Evolutionary conservation across 2,329 filamentous ascomycete genomes (phyloP).

Genomic region (Apiospora koreana): DNA sequence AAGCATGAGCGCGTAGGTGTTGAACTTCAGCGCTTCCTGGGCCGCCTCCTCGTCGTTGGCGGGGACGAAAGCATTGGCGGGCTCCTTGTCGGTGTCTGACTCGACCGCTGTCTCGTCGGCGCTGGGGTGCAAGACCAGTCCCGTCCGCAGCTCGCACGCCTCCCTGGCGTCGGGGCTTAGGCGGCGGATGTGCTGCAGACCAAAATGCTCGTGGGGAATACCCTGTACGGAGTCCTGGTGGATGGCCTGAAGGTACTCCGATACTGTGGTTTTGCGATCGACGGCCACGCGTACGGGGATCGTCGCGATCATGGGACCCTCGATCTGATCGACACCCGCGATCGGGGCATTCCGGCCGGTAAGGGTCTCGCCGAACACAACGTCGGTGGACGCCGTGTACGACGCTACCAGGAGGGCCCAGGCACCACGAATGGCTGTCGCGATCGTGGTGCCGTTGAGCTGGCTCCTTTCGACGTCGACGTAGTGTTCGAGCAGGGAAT

Average conservation of each 20-base stretch:
- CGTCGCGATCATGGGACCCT: constrained; percentile 63
- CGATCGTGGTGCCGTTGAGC: constrained; percentile 47
- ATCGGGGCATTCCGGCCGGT: constrained; percentile 56
- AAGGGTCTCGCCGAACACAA: constrained; percentile 61
- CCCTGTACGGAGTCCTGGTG: constrained; percentile 57
- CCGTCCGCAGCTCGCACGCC: constrained; percentile 57
- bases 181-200: constrained; percentile 60
- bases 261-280: constrained; percentile 41
- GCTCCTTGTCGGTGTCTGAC: constrained; percentile 30
- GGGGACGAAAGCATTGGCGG: constrained; percentile 54
- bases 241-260: constrained; percentile 55
- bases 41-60: constrained; percentile 58
- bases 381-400: constrained; percentile 53
- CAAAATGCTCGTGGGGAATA: constrained; percentile 66
- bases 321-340: constrained; percentile 52
- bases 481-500: constrained; percentile 56
- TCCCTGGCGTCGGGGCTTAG: constrained; percentile 55
- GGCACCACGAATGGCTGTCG: constrained; percentile 58
- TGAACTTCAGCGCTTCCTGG: constrained; percentile 60
- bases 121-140: constrained; percentile 47
- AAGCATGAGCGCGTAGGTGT: constrained; percentile 64
- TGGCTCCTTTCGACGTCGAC: constrained; percentile 37
- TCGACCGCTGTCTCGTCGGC: neutral
- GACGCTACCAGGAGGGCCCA: constrained; percentile 58
- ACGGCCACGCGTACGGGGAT: constrained; percentile 56